Conservation (phyloP, 2,329 filamentous ascomycete genomes). For the Diaporthe sp. region DNA sequence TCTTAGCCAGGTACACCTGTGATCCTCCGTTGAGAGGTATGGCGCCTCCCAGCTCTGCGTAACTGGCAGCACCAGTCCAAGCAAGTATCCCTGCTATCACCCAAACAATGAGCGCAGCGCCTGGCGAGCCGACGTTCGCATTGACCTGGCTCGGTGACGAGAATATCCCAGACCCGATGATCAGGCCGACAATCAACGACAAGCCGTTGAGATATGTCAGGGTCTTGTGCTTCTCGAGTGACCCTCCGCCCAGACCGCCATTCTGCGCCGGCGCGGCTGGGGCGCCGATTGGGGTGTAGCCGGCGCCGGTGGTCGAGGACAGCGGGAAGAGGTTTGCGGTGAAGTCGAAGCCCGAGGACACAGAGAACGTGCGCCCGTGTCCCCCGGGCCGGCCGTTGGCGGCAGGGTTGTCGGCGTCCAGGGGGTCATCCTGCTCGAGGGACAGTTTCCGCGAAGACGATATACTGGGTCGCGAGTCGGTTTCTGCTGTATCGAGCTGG, state of each 20-base stretch:
- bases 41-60: slow-evolving; percentile 93
- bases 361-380: slow-evolving; percentile 81
- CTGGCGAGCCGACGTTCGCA: slow-evolving; percentile 89
- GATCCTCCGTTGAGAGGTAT: slow-evolving; percentile 96
- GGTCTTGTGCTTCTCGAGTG: slow-evolving; percentile 94
- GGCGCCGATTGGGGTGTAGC: slow-evolving; percentile 88
- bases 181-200: slow-evolving; percentile 89
- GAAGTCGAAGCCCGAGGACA: slow-evolving; percentile 96
- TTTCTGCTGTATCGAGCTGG: slow-evolving; percentile 70
- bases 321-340: slow-evolving; percentile 93
- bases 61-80: slow-evolving; percentile 96
- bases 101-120: slow-evolving; percentile 93
- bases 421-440: slow-evolving; percentile 86
- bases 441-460: slow-evolving; percentile 94
- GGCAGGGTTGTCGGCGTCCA: slow-evolving; percentile 72
- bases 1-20: slow-evolving; percentile 95
- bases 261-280: slow-evolving; percentile 69
- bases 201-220: slow-evolving; percentile 95
- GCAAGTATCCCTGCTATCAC: slow-evolving; percentile 89
- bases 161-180: slow-evolving; percentile 97
- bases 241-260: slow-evolving; percentile 76
- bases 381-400: slow-evolving; percentile 54
- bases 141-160: slow-evolving; percentile 95
- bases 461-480: slow-evolving; percentile 84
- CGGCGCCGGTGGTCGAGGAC: slow-evolving; percentile 79